Base-by-base conservation (phyloP, 1,284 basidiomycete genomes). In the Sparassis latifolia region DNA sequence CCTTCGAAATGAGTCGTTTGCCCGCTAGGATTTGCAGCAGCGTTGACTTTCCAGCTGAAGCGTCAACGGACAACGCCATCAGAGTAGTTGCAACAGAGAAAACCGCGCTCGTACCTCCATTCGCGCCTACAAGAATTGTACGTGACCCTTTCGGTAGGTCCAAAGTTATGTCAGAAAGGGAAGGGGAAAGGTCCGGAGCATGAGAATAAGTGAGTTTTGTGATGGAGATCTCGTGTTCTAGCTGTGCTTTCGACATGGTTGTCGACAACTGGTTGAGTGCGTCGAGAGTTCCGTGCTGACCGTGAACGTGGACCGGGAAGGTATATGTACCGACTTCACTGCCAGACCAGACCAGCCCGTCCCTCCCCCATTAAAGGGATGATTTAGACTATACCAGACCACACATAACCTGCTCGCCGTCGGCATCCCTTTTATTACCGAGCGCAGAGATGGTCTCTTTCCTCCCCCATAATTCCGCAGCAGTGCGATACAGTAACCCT, bases 1-100 rank as follows among this genome's bases (percentile, higher is more conserved):
- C 67, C 4, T 69, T 65, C 42, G 70, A 77, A 40, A 92, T 81
- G 57, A 97, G 78, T 20, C 87, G 78, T 69, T 97, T 99, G 4
- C 96, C 96, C 0, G 97, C 96, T 4, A 98, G 77, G 52, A 99
- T 88, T 59, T 97, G 89, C 12, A 99, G 77, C 12, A 99, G 73
- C 1, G 96, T 99, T 30, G 93, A 96, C 69, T 99, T 99, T 28
- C 96, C 96, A 45, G 92, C 92, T 87, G 55, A 29, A 54, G 5
- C 20, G 12, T 49, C 28, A 54, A 5, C 41, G 43, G 2, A 33
- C 12, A 7, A 2, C 2, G 5, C 28, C 30, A 27, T 33, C 28
- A 20, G 27, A 31, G 46, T 33, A 27, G 30, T 39, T 33, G 10
- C 10, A 5, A 31, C 29, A 27, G 35, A 40, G 20, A 49, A 9